Conservation (phyloP, 2,329 filamentous ascomycete species). For the Dissoconium aciculare region DNA sequence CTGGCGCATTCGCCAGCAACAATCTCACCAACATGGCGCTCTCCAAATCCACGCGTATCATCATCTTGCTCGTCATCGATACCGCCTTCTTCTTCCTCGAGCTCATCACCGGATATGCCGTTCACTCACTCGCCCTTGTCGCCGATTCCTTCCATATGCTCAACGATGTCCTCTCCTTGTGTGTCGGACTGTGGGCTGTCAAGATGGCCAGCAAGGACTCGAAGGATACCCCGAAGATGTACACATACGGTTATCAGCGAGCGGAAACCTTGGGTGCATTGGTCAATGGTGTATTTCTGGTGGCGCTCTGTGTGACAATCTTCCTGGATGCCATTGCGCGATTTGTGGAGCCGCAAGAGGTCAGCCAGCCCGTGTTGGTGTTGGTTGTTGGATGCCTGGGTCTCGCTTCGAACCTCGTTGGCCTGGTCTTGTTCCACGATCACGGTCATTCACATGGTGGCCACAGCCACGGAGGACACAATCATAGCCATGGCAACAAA, state of each 20-base stretch:
- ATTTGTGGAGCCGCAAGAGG: constrained; percentile 78
- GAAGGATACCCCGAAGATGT: constrained; percentile 45
- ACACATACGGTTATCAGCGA: constrained; percentile 95
- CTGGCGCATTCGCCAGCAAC: too few species aligned
- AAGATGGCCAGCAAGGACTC: constrained; percentile 68
- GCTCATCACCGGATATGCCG: constrained; percentile 67
- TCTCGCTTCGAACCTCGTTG: constrained; percentile 73
- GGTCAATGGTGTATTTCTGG: constrained; percentile 93
- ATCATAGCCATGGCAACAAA: constrained; percentile 24
- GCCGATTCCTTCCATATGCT: constrained; percentile 99
- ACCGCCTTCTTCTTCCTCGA: constrained; percentile 81
- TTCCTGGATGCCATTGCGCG: constrained; percentile 88
- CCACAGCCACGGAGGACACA: constrained; percentile 34
- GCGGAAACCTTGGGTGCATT: constrained; percentile 93
- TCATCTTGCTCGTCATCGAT: constrained; percentile 85
- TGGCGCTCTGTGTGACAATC: constrained; percentile 90
- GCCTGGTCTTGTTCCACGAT: constrained; percentile 81
- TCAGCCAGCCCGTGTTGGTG: constrained; percentile 71
- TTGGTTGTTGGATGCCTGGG: constrained; percentile 79
- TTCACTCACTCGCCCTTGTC: constrained; percentile 82
- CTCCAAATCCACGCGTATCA: constrained; percentile 84
- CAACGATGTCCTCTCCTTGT: constrained; percentile 91
- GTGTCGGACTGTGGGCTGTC: constrained; percentile 90
- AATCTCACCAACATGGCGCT: constrained; percentile 66
- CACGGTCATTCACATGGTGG: constrained; percentile 70